Percentiles rank a stretch among this genome's conserved stretches.
Conservation (phyloP, 2,329 filamentous ascomycete species). For the Colletotrichum paranaense region DNA sequence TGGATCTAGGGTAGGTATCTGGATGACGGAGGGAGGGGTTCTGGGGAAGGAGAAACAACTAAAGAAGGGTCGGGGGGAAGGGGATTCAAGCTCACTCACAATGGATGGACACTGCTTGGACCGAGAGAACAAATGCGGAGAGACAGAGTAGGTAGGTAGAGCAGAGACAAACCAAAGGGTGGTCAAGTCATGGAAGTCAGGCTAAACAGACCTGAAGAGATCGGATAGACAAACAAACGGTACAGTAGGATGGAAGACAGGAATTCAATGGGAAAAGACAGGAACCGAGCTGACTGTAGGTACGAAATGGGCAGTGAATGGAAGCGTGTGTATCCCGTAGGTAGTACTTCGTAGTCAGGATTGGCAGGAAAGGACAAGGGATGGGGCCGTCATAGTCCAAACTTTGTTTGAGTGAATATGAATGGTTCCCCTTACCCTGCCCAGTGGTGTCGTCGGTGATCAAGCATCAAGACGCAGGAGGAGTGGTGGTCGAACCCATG, state of each 20-base stretch:
- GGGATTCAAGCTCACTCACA: background rate
- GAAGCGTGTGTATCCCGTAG: no score
- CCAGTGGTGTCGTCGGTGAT: conserved; percentile 7
- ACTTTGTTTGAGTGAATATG: conserved; percentile 34
- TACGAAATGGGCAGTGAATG: no score
- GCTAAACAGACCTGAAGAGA: background rate
- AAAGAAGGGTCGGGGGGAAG: background rate
- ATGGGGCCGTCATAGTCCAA: conserved; percentile 36
- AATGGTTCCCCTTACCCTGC: background rate
- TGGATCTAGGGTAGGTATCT: background rate
- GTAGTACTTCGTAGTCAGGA: background rate
- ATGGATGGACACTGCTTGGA: background rate
- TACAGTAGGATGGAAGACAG: no score
- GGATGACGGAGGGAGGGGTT: background rate
- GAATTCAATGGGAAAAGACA: no score
- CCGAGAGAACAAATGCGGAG: background rate
- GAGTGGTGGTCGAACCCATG: conserved; percentile 19
- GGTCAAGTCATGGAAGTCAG: no score
- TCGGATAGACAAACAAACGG: no score
- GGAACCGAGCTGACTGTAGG: no score
- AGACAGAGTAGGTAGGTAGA: background rate
- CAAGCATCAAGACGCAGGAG: conserved; percentile 27
- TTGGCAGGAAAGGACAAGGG: conserved; percentile 1
- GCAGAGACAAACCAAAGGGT: background rate
- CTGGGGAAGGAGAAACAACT: background rate